phyloP scores from a whole-genome alignment of 495 filamentous ascomycete species.

The Aspergillus coremiiformis region DNA sequence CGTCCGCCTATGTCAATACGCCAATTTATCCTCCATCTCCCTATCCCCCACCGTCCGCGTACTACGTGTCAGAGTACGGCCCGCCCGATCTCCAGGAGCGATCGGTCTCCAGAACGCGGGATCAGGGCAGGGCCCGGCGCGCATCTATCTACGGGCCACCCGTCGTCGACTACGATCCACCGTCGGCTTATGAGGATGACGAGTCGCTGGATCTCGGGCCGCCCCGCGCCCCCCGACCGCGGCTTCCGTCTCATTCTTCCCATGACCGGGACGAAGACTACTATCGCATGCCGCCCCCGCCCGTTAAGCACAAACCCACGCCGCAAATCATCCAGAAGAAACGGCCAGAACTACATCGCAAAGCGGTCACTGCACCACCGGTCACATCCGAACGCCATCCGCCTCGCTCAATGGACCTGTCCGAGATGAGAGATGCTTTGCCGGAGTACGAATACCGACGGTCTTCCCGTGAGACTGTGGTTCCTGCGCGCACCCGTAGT shows the following conservation, averaged over 20 bases:
- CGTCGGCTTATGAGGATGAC: slow-evolving; percentile 24
- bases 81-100: slow-evolving; percentile 25
- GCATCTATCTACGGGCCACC: slow-evolving; percentile 29
- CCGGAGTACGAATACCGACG: slow-evolving; percentile 26
- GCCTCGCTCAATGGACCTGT: slow-evolving; percentile 30
- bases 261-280: slow-evolving; percentile 37
- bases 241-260: slow-evolving; percentile 16
- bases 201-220: slow-evolving; percentile 20
- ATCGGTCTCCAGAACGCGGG: slow-evolving; percentile 28
- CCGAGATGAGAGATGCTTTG: slow-evolving; percentile 26
- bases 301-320: slow-evolving; percentile 24
- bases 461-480: slow-evolving; percentile 21
- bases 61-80: slow-evolving; percentile 12
- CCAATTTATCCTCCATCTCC: slow-evolving; percentile 25
- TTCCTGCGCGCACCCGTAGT: slow-evolving; percentile 33
- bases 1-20: slow-evolving; percentile 29
- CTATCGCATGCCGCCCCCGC: slow-evolving; percentile 39
- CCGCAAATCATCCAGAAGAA: slow-evolving; percentile 33
- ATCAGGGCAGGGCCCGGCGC: slow-evolving; percentile 26
- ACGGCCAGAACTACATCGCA: slow-evolving; percentile 25
- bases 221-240: slow-evolving; percentile 20
- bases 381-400: slow-evolving; percentile 25
- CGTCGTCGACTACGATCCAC: slow-evolving; percentile 21
- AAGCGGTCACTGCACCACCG: slow-evolving; percentile 20
- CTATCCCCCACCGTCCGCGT: slow-evolving; percentile 18